phyloP scores from a whole-genome alignment of 148 eudicot genomes.

The Cornus suecica region DNA sequence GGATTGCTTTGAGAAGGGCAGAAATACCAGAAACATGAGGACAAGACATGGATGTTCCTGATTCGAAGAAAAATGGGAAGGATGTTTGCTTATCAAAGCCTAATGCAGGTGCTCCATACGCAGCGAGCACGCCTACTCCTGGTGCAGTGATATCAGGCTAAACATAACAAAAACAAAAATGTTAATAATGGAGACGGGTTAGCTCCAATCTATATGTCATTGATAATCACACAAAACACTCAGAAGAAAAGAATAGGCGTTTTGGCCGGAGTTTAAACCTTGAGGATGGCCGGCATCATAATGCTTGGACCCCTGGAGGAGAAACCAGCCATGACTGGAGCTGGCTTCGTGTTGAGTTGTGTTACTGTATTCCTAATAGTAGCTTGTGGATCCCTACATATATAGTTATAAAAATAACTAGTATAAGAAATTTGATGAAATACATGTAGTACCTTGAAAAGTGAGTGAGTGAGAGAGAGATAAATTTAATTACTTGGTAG shows the following conservation, averaged over 20 bases:
- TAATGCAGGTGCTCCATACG: conserved; percentile 29
- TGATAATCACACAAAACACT: no score
- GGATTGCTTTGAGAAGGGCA: conserved; percentile 49
- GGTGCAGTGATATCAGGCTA: conserved; percentile 85
- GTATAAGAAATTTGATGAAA: no score
- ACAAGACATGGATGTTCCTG: conserved; percentile 81
- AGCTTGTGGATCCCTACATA: conserved; percentile 33
- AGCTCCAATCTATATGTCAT: no score
- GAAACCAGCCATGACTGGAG: conserved; percentile 64
- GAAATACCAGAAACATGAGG: conserved; percentile 66
- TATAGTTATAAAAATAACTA: neutral
- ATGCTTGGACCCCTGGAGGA: conserved; percentile 69
- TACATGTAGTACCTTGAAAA: neutral
- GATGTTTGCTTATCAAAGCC: conserved; percentile 32
- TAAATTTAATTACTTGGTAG: conserved; percentile 24
- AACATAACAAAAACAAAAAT: neutral
- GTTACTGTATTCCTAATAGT: conserved; percentile 17
- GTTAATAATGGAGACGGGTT: neutral
- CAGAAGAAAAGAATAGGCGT: no score
- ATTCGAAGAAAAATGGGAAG: conserved; percentile 24
- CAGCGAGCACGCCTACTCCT: conserved; percentile 63
- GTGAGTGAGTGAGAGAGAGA: neutral
- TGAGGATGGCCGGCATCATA: conserved; percentile 55
- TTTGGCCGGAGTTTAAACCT: conserved; percentile 18
- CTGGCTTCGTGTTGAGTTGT: conserved; percentile 34